Base-by-base conservation (phyloP, 345 rosid species). In the Noccaea bulbosa region DNA sequence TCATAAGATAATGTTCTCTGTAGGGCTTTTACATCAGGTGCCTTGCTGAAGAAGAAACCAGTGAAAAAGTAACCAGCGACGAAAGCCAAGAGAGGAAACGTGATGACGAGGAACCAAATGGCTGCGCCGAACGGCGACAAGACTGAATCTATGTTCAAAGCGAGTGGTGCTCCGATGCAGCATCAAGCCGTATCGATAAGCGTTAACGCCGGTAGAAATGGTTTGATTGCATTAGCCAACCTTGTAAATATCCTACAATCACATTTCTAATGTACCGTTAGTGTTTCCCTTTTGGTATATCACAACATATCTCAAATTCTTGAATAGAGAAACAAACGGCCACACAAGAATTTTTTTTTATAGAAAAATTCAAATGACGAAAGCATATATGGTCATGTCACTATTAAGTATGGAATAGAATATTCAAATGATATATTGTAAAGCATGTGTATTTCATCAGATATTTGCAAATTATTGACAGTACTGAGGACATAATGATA, bases 161-260 rank as follows among this genome's bases (percentile, higher is more conserved):
- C 96, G 0, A 91, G 89, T 1, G 98, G 96, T 6, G 98, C 97
- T 67, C 98, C 97, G 56, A 88, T 84, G 58, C 98, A 93, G 43
- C 83, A 85, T n/a, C n/a, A n/a, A 8, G 97, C 96, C 2, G 96
- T 91, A 43, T 91, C 97, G 15, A 91, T 80, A 27, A 93, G 89
- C 1, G 97, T 87, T 24, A 93, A 80, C 30, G 83, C 83, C 4
- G 97, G 97, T 73, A 87, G 79, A 81, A 85, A 76, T 8, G 92
- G 94, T 39, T 86, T 59, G 59, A 93, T 84, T 55, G 86, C 86
- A 69, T 77, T 81, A 32, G 88, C 87, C 17, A 91, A 56, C 74
- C 54, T 63, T 5, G 97, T 97, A 58, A 93, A 82, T 71, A 93
- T 81, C 82, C 22, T 20, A 20, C 22, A 20, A 20, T 20, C 22